These are phyloP conservation scores for Botryotinia calthae DNA, from an alignment of 2,329 filamentous ascomycete genomes.

Conservation along the genomic window DNA sequence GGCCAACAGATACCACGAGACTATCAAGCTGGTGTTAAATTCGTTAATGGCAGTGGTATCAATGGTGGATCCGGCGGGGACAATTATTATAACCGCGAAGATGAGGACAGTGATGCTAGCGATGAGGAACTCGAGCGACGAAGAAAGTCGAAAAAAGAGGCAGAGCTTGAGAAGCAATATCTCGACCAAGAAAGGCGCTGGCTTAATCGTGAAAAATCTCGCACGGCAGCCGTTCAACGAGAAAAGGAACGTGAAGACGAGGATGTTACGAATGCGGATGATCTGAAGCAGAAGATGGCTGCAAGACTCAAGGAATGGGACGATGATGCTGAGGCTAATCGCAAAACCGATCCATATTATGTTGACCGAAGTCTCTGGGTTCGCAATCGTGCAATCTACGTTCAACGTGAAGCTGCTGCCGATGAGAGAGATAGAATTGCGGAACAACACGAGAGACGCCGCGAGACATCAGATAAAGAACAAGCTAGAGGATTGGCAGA, in stretches of 20 bases:
- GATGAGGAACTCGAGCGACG: conserved; percentile 81
- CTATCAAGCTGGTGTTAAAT: conserved; percentile 74
- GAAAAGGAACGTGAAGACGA: conserved; percentile 78
- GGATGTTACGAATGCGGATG: conserved; percentile 64
- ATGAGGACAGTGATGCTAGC: conserved; percentile 83
- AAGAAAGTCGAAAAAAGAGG: conserved; percentile 65
- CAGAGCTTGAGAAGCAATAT: conserved; percentile 77
- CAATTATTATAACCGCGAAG: conserved; percentile 61
- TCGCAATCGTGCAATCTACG: conserved; percentile 72
- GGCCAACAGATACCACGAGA: conserved; percentile 64
- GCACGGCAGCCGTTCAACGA: conserved; percentile 79
- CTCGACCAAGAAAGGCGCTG: conserved; percentile 85
- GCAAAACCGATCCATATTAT: conserved; percentile 80
- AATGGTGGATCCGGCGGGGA: conserved; percentile 52
- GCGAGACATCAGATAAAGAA: conserved; percentile 69
- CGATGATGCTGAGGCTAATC: conserved; percentile 75
- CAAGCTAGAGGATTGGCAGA: conserved; percentile 82
- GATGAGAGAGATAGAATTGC: conserved; percentile 80
- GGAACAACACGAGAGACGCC: conserved; percentile 72
- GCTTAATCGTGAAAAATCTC: conserved; percentile 82
- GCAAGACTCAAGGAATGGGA: conserved; percentile 79
- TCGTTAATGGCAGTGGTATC: conserved; percentile 74
- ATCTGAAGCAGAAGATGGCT: conserved; percentile 64
- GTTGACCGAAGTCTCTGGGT: conserved; percentile 81
- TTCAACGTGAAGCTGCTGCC: conserved; percentile 68